A percentile compares a stretch with the other conserved stretches of the same genome.
Conservation (phyloP, 306 rosid genomes). For the Albizia julibrissin region DNA sequence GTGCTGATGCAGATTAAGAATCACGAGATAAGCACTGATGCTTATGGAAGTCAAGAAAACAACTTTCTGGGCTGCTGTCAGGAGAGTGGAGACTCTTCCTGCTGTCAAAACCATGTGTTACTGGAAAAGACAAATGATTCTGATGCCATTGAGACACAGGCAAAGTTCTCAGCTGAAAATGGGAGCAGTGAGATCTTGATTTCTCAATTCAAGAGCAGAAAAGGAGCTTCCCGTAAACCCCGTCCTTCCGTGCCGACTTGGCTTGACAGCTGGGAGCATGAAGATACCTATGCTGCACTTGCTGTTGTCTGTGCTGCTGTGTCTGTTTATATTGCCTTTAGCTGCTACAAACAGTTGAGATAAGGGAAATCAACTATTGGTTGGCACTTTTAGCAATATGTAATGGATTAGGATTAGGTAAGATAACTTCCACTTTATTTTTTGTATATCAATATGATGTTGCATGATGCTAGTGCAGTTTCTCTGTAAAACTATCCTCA, state of each 20-base stretch:
- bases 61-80: slow-evolving; percentile 28
- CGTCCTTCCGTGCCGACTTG: slow-evolving; percentile 65
- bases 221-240: slow-evolving; percentile 56
- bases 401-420: not conserved
- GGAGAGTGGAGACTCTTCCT: slow-evolving; percentile 47
- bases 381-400: slow-evolving; percentile 5
- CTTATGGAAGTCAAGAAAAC: slow-evolving; percentile 25
- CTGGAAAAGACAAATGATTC: slow-evolving; percentile 38
- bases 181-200: slow-evolving; percentile 43
- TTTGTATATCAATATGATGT: slow-evolving; percentile 13
- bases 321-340: slow-evolving; percentile 76
- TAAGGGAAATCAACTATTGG: slow-evolving; percentile 34
- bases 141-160: slow-evolving; percentile 44
- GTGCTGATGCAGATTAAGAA: slow-evolving; percentile 33
- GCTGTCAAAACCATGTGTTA: slow-evolving; percentile 50
- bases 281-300: slow-evolving; percentile 82
- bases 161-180: slow-evolving; percentile 46
- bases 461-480: slow-evolving; percentile 27
- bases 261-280: slow-evolving; percentile 89
- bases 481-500: slow-evolving; percentile 21
- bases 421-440: slow-evolving; percentile 3
- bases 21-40: slow-evolving; percentile 22
- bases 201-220: slow-evolving; percentile 52
- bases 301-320: slow-evolving; percentile 84
- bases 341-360: slow-evolving; percentile 75